Evolutionary conservation across 768 basidiomycete species (phyloP).

Genomic region (Bullera alba): DNA sequence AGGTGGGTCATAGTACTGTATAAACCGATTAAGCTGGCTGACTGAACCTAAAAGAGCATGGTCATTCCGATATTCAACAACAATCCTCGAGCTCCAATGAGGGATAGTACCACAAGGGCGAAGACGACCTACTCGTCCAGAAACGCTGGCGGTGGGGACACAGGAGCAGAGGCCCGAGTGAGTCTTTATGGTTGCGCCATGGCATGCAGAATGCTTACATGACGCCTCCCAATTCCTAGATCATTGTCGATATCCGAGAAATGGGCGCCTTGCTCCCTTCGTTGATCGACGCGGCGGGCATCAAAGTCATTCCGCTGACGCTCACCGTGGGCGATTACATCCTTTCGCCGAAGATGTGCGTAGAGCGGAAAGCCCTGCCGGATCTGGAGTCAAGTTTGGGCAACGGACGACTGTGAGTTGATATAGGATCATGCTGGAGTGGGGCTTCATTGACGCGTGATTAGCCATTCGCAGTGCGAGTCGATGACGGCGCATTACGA

Average conservation of each 20-base stretch:
- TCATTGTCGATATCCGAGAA: slow-evolving; percentile 94
- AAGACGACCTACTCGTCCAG: slow-evolving; percentile 62
- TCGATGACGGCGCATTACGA: slow-evolving; percentile 95
- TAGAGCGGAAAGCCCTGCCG: slow-evolving; percentile 89
- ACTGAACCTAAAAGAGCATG: slow-evolving; percentile 60
- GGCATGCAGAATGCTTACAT: background rate
- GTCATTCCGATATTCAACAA: slow-evolving; percentile 63
- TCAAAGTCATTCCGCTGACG: slow-evolving; percentile 81
- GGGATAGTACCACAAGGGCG: slow-evolving; percentile 29
- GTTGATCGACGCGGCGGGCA: slow-evolving; percentile 70
- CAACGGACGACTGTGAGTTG: slow-evolving; percentile 78
- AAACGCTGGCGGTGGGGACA: slow-evolving; percentile 74
- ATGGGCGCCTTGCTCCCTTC: slow-evolving; percentile 89
- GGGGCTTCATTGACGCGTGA: slow-evolving; percentile 1
- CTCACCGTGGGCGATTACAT: slow-evolving; percentile 95
- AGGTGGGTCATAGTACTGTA: slow-evolving; percentile 52
- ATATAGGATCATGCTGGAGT: background rate
- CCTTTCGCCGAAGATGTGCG: slow-evolving; percentile 85
- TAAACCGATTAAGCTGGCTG: background rate
- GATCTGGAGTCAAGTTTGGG: slow-evolving; percentile 91
- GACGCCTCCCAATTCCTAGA: slow-evolving; percentile 54
- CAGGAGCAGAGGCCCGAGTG: slow-evolving; percentile 55
- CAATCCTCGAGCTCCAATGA: slow-evolving; percentile 43
- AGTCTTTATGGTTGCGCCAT: background rate
- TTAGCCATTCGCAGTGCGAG: slow-evolving; percentile 93